Conservation (phyloP, 257 asterid genomes). For the Ilex aquifolium region DNA sequence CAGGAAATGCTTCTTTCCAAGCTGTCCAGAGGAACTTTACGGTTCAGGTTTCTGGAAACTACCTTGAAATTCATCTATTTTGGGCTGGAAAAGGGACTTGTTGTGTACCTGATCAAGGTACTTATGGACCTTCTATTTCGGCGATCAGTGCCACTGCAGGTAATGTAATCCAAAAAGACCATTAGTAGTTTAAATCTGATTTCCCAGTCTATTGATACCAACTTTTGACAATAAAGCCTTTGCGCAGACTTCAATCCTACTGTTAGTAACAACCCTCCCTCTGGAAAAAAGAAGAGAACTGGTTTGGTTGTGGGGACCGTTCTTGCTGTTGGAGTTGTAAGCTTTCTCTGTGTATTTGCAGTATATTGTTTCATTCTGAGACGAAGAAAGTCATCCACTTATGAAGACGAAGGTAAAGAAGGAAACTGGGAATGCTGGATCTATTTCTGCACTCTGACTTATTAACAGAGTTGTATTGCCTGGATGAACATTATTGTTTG, state of each 20-base stretch:
- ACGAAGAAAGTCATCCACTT: slow-evolving; percentile 31
- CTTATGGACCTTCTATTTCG: slow-evolving; percentile 70
- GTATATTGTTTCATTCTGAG: slow-evolving; percentile 27
- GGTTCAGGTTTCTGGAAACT: slow-evolving; percentile 51
- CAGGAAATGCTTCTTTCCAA: slow-evolving; percentile 37
- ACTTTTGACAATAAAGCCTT: slow-evolving; percentile 1
- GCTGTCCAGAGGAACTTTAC: slow-evolving; percentile 39
- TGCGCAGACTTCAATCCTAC: slow-evolving; percentile 50
- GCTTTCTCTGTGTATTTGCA: slow-evolving; percentile 32
- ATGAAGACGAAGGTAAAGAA: slow-evolving; percentile 52
- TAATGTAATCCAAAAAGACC: slow-evolving; percentile 14
- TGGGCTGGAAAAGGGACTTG: slow-evolving; percentile 97
- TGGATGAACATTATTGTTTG: too few relatives aligned
- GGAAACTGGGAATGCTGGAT: slow-evolving; percentile 4
- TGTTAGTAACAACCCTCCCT: slow-evolving; percentile 46
- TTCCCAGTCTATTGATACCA: background rate
- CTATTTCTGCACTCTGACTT: background rate
- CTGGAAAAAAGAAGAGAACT: slow-evolving; percentile 28
- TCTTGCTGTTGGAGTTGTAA: slow-evolving; percentile 34
- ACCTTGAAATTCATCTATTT: slow-evolving; percentile 72
- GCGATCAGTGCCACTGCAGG: slow-evolving; percentile 78
- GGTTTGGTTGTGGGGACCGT: slow-evolving; percentile 62
- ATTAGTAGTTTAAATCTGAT: background rate
- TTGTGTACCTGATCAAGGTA: slow-evolving; percentile 61
- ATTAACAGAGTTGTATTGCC: too few relatives aligned